A percentile compares a stretch with the other conserved stretches of the same genome.
Evolutionary conservation across 2,329 filamentous ascomycete species (phyloP).

Genomic region (Penicillium hesseltinei): DNA sequence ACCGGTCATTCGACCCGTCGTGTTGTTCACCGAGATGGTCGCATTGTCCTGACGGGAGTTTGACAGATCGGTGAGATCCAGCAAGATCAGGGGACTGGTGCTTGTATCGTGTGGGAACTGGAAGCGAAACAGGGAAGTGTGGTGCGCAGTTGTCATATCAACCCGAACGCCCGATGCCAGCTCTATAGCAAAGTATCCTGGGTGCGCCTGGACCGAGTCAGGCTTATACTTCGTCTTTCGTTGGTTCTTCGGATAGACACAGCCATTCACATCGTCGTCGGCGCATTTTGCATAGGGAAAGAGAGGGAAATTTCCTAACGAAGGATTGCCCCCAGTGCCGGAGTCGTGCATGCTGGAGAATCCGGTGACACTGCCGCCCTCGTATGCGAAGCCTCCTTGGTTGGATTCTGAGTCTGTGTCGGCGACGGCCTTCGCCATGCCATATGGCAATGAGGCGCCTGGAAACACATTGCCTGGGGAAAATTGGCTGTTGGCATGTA

Average conservation of each 20-base stretch:
- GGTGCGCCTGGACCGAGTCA: slow-evolving; percentile 56
- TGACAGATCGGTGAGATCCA: slow-evolving; percentile 64
- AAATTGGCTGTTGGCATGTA: neutral
- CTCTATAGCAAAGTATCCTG: slow-evolving; percentile 64
- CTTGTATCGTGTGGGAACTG: slow-evolving; percentile 53
- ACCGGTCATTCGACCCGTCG: slow-evolving; percentile 62
- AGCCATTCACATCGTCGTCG: slow-evolving; percentile 60
- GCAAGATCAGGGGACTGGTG: slow-evolving; percentile 62
- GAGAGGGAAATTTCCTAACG: slow-evolving; percentile 69
- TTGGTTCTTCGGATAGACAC: slow-evolving; percentile 57
- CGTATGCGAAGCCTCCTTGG: slow-evolving; percentile 56
- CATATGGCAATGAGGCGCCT: slow-evolving; percentile 55
- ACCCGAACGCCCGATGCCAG: slow-evolving; percentile 57
- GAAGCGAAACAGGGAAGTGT: slow-evolving; percentile 64
- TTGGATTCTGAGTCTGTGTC: slow-evolving; percentile 52
- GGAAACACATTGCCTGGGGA: slow-evolving; percentile 55
- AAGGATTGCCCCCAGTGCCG: slow-evolving; percentile 55
- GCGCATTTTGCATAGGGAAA: slow-evolving; percentile 65
- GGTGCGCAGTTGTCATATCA: slow-evolving; percentile 66
- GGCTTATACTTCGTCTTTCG: slow-evolving; percentile 51
- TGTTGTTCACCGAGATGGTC: slow-evolving; percentile 55
- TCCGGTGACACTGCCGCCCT: slow-evolving; percentile 52
- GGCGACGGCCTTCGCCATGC: slow-evolving; percentile 57
- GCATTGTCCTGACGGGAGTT: slow-evolving; percentile 60
- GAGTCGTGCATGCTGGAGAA: slow-evolving; percentile 53